Conservation (phyloP, 2,329 filamentous ascomycete species). For the Calonectria montana region DNA sequence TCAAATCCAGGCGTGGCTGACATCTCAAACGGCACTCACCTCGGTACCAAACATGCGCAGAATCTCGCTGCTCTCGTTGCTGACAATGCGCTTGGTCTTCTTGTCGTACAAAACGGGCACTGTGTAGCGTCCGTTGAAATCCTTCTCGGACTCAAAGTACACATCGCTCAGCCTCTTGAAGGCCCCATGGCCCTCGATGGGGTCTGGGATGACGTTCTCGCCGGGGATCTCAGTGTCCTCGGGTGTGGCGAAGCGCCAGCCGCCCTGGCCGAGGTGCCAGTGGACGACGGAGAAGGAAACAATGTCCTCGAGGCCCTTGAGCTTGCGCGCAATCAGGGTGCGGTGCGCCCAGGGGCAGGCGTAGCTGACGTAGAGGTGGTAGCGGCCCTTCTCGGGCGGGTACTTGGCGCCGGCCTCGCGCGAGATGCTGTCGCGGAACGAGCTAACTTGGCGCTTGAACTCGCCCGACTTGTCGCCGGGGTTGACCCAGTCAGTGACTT, state of each 20-base stretch:
- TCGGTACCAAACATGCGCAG: constrained; percentile 87
- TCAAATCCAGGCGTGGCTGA: neutral
- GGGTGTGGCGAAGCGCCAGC: constrained; percentile 84
- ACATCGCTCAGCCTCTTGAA: constrained; percentile 80
- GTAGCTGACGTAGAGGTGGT: constrained; percentile 95
- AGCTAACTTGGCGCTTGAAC: constrained; percentile 88
- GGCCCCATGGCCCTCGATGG: constrained; percentile 75
- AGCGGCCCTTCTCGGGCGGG: constrained; percentile 86
- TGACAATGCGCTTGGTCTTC: constrained; percentile 80
- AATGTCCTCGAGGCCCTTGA: constrained; percentile 92
- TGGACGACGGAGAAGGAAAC: constrained; percentile 86
- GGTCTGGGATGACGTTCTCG: constrained; percentile 73
- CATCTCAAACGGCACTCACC: constrained; percentile 54
- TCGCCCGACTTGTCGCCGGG: constrained; percentile 84
- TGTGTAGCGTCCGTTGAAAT: constrained; percentile 84
- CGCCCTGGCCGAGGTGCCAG: constrained; percentile 81
- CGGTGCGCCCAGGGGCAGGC: constrained; percentile 96
- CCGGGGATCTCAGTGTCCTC: constrained; percentile 67
- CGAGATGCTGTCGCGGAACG: constrained; percentile 85
- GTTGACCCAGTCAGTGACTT: constrained; percentile 86
- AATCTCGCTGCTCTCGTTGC: constrained; percentile 93
- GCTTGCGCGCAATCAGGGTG: constrained; percentile 84
- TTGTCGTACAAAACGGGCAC: constrained; percentile 90
- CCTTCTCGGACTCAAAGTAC: constrained; percentile 79
- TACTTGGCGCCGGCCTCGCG: constrained; percentile 78